Evolutionary conservation across 1,284 basidiomycete genomes (phyloP).

Genomic region (Sutorius eximius): DNA sequence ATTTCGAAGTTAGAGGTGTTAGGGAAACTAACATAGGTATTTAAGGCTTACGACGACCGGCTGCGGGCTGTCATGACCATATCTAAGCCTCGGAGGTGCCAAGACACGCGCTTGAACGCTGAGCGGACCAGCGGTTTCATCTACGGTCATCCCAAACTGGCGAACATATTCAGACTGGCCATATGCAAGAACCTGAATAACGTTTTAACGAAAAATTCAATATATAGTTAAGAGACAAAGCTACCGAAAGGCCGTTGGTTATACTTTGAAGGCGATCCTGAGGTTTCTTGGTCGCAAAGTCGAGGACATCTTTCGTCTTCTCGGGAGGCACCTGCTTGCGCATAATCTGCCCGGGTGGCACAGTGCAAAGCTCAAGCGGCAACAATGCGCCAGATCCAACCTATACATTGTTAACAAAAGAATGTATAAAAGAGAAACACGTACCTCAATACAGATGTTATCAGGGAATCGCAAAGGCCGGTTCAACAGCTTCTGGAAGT

Average conservation of each 20-base stretch:
- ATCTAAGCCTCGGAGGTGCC: conserved; percentile 59
- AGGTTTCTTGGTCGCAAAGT: conserved; percentile 71
- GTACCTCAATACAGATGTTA: conserved; percentile 63
- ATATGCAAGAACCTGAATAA: conserved; percentile 58
- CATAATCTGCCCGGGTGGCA: conserved; percentile 71
- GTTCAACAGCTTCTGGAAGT: conserved; percentile 55
- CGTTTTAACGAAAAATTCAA: neutral
- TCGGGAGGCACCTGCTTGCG: conserved; percentile 69
- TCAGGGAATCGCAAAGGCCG: conserved; percentile 54
- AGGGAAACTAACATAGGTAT: neutral
- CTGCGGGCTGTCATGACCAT: conserved; percentile 52
- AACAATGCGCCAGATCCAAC: conserved; percentile 65
- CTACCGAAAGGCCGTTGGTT: conserved; percentile 51
- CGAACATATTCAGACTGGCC: conserved; percentile 72
- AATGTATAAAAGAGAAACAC: neutral
- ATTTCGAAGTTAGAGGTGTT: neutral
- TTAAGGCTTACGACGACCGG: conserved; percentile 49
- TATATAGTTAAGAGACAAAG: conserved; percentile 4
- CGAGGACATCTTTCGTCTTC: conserved; percentile 62
- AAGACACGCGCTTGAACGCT: conserved; percentile 60
- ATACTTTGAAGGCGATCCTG: conserved; percentile 62
- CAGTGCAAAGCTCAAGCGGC: conserved; percentile 65
- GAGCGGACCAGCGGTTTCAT: conserved; percentile 47
- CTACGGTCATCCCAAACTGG: conserved; percentile 64
- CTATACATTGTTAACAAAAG: conserved; percentile 35